phyloP scores from a whole-genome alignment of 306 rosid species.

The Sechiopsis laciniata region DNA sequence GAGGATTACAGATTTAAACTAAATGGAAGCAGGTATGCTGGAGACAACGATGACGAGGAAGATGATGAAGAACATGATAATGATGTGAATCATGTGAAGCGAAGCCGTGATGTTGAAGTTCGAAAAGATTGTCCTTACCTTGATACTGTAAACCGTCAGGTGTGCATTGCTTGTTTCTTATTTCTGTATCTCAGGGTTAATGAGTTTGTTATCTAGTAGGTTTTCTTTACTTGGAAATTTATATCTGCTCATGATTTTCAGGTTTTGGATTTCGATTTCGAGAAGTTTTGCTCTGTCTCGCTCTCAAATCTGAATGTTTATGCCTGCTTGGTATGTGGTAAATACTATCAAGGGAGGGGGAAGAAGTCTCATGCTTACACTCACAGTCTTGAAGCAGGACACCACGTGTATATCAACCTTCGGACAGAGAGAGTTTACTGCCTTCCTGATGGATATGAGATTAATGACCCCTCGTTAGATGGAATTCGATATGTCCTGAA shows the following conservation, averaged over 20 bases:
- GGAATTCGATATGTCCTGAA: constrained; percentile 90
- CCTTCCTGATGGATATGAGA: constrained; percentile 98
- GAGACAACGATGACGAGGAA: constrained; percentile 38
- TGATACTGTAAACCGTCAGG: constrained; percentile 92
- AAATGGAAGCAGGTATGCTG: constrained; percentile 38
- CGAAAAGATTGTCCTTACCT: constrained; percentile 96
- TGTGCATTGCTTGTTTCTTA: constrained; percentile 32
- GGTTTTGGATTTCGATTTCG: constrained; percentile 99
- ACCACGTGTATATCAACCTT: constrained; percentile 89
- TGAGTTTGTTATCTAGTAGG: not conserved
- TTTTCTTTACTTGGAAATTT: not conserved
- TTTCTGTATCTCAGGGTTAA: constrained; percentile 6
- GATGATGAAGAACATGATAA: constrained; percentile 45
- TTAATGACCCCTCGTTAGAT: constrained; percentile 91
- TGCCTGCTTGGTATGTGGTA: constrained; percentile 94
- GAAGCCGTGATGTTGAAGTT: constrained; percentile 67
- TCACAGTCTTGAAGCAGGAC: constrained; percentile 97
- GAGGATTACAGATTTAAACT: constrained; percentile 29
- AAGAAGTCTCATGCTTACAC: constrained; percentile 92
- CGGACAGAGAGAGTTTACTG: constrained; percentile 90
- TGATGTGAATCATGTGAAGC: constrained; percentile 40
- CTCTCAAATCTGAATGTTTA: constrained; percentile 84
- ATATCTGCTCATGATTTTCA: constrained; percentile 29
- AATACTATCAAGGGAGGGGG: constrained; percentile 96
- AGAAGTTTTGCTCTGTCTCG: constrained; percentile 88